Evolutionary conservation across 2,329 filamentous ascomycete genomes (phyloP).

Genomic region (Sordariomycetes sp.): DNA sequence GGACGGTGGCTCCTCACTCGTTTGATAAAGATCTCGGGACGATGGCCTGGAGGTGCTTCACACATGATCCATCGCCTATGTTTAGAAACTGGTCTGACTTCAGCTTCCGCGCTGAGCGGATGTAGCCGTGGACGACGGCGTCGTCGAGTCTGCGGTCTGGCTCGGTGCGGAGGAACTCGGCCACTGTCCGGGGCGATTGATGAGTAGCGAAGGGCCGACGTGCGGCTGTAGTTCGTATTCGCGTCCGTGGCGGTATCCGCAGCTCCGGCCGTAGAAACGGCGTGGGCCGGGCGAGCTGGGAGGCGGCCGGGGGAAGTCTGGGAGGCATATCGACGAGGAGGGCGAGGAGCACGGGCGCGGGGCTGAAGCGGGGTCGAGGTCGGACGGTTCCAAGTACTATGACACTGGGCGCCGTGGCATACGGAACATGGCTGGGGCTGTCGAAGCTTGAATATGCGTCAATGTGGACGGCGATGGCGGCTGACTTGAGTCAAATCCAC

Average conservation of each 20-base stretch:
- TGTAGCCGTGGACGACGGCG: slow-evolving; percentile 63
- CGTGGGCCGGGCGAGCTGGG: neutral
- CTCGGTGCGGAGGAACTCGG: slow-evolving; percentile 44
- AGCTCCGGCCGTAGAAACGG: neutral
- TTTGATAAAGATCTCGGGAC: slow-evolving; percentile 60
- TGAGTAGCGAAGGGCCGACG: neutral
- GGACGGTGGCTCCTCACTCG: slow-evolving; percentile 43
- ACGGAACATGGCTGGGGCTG: neutral
- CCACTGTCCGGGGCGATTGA: slow-evolving; percentile 27
- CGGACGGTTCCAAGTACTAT: neutral
- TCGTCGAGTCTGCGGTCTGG: slow-evolving; percentile 31
- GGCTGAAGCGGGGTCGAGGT: neutral
- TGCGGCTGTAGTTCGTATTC: neutral
- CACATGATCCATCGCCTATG: slow-evolving; percentile 77
- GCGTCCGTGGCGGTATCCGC: neutral
- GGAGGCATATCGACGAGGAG: neutral
- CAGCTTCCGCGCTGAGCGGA: slow-evolving; percentile 78
- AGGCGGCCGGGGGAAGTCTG: neutral
- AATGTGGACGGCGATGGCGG: neutral
- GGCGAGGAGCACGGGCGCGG: neutral
- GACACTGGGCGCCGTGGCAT: neutral
- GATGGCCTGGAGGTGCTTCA: slow-evolving; percentile 70
- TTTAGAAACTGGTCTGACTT: slow-evolving; percentile 76
- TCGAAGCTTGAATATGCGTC: neutral
- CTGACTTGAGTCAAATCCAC: neutral